Conservation (phyloP, 305 asterid genomes). For the Petunia hybrid region DNA sequence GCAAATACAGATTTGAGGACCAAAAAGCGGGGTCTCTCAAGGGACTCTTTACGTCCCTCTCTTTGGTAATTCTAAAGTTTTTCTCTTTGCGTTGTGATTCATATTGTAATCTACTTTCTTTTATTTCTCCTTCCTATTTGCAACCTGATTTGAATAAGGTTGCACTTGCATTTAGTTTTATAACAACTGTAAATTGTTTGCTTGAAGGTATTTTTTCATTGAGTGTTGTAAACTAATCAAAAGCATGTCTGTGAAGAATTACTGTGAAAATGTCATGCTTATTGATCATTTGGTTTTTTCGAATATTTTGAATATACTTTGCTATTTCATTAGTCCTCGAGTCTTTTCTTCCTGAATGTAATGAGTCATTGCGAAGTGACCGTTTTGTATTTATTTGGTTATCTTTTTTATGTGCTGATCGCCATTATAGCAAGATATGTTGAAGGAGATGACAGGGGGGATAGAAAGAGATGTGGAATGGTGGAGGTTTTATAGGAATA, state of each 20-base stretch:
- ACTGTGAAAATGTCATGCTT: not conserved
- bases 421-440: too few relatives aligned
- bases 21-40: conserved; percentile 32
- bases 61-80: conserved; percentile 13
- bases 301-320: not conserved
- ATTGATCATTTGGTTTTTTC: not conserved
- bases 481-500: too few relatives aligned
- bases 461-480: too few relatives aligned
- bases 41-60: not conserved
- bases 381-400: too few relatives aligned
- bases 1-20: conserved; percentile 20
- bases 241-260: not conserved
- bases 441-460: too few relatives aligned
- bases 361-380: too few relatives aligned
- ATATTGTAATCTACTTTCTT: not conserved
- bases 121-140: not conserved
- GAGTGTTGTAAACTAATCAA: not conserved
- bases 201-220: not conserved
- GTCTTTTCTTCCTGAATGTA: not conserved
- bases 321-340: not conserved
- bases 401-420: too few relatives aligned
- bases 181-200: not conserved
- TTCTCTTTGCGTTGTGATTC: not conserved
- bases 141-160: not conserved
- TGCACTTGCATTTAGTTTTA: not conserved